Base-by-base conservation (phyloP, 352 stramenopile species). In the Globisporangium nagaii region DNA sequence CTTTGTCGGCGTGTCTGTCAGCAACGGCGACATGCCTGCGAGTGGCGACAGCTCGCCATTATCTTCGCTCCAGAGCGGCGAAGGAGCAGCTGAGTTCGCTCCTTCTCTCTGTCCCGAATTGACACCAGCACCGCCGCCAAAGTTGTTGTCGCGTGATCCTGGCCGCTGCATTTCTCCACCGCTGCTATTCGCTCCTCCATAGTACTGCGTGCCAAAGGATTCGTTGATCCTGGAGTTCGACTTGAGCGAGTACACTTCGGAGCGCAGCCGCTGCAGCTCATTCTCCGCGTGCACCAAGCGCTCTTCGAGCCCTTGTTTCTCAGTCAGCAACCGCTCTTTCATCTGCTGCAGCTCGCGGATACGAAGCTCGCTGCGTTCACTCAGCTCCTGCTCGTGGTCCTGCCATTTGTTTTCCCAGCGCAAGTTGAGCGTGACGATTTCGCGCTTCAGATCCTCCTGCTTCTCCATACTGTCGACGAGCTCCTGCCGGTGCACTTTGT, bases 21-120 rank as follows among this genome's bases (percentile, higher is more conserved):
- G 34, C 19, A 87, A 34, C 17, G 72, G 72, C 6, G 79, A 84
- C 30, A 86, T 66, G 8, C 61, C 70, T 24, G 66, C 48, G 17
- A 86, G 32, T 2, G 78, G 75, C 4, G 73, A 89, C 1, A 84
- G 47, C 27, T 63, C 76, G 6, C 79, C 79, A 24, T 75, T 71
- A 44, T 86, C 79, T n/a, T 85, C 79, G 54, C 74, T 87, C 76
- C 79, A 90, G 2, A 88, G 50, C 13, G 76, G 76, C 8, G 79
- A 90, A 4, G 69, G 58, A 12, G 69, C 71, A 11, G 57, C 71
- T 30, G 54, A 41, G 0, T 47, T 17, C 2, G 30, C 44, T 22
- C 17, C 59, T 15, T 47, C 34, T 43, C 20, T 19, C 32, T 58
- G 53, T 6, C n/a, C 28, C 17, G 22, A 4, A 15, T 56, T 19